Evolutionary conservation across 106 monocot species (phyloP).

Genomic region (Vanilla planifolia): DNA sequence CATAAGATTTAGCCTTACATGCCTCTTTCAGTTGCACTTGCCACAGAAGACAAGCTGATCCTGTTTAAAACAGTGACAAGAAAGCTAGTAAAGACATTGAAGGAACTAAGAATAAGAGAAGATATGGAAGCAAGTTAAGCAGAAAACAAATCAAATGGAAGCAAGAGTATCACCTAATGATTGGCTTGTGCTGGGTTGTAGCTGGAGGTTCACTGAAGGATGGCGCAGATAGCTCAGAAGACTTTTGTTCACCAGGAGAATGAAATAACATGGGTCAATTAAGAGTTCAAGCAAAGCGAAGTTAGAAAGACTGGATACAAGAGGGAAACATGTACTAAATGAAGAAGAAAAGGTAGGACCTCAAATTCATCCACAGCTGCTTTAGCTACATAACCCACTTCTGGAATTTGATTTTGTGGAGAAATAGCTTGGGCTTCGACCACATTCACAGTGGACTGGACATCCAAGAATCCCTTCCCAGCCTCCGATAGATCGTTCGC

Average conservation of each 20-base stretch:
- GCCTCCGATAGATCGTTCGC: conserved; percentile 14
- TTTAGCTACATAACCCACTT: conserved; percentile 13
- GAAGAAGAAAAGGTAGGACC: conserved; percentile 36
- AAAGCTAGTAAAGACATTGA: background rate
- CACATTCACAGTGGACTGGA: conserved; percentile 5
- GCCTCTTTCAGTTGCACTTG: conserved; percentile 6
- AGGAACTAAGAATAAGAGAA: background rate
- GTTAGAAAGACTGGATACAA: background rate
- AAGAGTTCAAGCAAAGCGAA: background rate
- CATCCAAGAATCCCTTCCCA: conserved; percentile 4
- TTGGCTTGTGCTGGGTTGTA: conserved; percentile 38
- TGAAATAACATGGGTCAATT: conserved; percentile 8
- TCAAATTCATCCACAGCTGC: conserved; percentile 72
- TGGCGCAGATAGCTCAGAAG: conserved; percentile 46
- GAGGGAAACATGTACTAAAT: conserved; percentile 1
- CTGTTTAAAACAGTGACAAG: conserved; percentile 8
- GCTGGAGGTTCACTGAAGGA: conserved; percentile 11
- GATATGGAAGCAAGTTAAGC: background rate
- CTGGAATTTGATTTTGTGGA: conserved; percentile 5
- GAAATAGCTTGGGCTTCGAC: background rate
- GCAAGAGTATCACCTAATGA: conserved; percentile 48
- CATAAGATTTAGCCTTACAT: background rate
- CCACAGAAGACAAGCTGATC: conserved; percentile 16
- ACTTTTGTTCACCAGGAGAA: conserved; percentile 19
- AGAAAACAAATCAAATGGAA: background rate